These are phyloP conservation scores for Fusarium sp. DNA, from an alignment of 2,329 filamentous ascomycete genomes.

Conservation along the genomic window DNA sequence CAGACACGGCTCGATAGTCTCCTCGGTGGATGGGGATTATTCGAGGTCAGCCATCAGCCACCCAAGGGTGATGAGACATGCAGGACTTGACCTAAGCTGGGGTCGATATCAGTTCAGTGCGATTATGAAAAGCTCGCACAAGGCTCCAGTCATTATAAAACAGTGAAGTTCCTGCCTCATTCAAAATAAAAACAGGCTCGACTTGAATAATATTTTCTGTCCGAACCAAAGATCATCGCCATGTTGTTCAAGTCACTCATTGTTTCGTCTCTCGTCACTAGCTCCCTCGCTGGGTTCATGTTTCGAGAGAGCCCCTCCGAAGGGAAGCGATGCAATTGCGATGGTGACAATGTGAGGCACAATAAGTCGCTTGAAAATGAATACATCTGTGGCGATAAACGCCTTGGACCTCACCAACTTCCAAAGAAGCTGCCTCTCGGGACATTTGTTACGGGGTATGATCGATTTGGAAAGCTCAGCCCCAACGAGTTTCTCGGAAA, in stretches of 20 bases:
- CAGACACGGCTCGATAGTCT: background rate
- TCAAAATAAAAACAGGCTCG: too few species aligned
- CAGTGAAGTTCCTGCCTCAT: accelerated
- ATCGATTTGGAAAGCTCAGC: constrained; percentile 31
- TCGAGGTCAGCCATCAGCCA: background rate
- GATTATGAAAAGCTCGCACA: too few species aligned
- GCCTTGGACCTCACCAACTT: constrained; percentile 21
- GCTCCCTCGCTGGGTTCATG: constrained; percentile 4
- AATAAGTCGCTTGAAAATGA: background rate
- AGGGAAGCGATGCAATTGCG: constrained; percentile 17
- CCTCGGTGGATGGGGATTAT: too few species aligned
- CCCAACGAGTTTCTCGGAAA: constrained; percentile 27
- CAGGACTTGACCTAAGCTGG: too few species aligned
- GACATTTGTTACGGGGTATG: constrained; percentile 25
- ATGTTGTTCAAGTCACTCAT: constrained; percentile 26
- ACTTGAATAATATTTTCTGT: too few species aligned
- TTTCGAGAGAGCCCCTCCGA: background rate
- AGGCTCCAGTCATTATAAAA: background rate
- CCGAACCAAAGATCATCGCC: background rate
- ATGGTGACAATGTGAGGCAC: constrained; percentile 1
- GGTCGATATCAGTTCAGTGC: too few species aligned
- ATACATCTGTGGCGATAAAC: constrained; percentile 31
- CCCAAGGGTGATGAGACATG: too few species aligned
- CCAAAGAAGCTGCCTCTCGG: constrained; percentile 28
- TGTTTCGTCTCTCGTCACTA: constrained; percentile 8